A percentile compares a stretch with the other conserved stretches of the same genome.
These are phyloP conservation scores for Vigna unguiculata DNA, from an alignment of 306 rosid species.

Conservation along the genomic window DNA sequence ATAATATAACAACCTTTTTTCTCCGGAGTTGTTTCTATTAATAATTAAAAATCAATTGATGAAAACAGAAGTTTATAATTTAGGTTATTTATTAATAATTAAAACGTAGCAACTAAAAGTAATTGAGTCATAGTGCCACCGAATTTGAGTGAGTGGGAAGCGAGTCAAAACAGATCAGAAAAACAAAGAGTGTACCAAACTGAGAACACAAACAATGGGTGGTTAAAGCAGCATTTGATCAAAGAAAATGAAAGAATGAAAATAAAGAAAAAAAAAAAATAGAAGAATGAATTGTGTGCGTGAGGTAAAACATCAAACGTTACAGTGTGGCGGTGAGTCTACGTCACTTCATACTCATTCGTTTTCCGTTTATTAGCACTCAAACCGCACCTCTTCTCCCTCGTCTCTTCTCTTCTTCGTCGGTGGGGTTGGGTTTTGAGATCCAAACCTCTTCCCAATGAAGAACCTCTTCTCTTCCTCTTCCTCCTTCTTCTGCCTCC, in stretches of 20 bases:
- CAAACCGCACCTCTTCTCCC: constrained; percentile 11
- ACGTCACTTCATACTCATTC: constrained; percentile 39
- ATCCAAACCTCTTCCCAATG: constrained; percentile 14
- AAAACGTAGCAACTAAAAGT: not conserved
- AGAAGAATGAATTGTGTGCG: not conserved
- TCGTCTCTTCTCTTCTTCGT: not conserved
- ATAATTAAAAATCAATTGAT: too few relatives aligned
- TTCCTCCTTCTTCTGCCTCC: not conserved
- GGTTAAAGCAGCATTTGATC: not conserved
- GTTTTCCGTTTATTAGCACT: constrained; percentile 31
- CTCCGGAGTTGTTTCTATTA: too few relatives aligned
- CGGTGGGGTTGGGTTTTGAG: not conserved
- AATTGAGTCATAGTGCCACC: not conserved
- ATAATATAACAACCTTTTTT: too few relatives aligned
- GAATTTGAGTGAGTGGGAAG: not conserved
- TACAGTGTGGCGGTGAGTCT: constrained; percentile 52
- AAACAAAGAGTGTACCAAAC: not conserved
- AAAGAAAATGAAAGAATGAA: not conserved
- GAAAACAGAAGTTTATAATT: too few relatives aligned
- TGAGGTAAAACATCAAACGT: constrained; percentile 48
- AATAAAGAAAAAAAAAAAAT: not conserved
- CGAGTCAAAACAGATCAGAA: not conserved
- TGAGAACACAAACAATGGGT: not conserved
- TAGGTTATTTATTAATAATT: too few relatives aligned
- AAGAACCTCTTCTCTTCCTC: not conserved